Evolutionary conservation across 1,139 yeast genomes (phyloP).

Genomic region (Protomyces pachydermus): DNA sequence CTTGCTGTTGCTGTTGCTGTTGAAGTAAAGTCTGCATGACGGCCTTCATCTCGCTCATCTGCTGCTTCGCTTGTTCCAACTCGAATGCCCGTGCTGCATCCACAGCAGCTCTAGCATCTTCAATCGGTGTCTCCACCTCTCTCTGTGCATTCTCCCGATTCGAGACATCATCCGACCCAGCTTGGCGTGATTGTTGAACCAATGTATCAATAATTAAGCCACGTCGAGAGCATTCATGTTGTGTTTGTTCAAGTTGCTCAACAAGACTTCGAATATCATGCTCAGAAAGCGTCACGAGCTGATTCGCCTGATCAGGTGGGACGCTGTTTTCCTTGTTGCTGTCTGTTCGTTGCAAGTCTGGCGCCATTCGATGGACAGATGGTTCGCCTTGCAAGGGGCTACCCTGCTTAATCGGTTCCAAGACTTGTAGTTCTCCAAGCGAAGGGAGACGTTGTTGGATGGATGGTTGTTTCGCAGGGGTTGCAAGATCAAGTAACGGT

Average conservation of each 20-base stretch:
- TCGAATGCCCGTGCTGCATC: neutral
- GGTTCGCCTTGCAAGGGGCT: neutral
- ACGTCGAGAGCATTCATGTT: slow-evolving; percentile 18
- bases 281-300: neutral
- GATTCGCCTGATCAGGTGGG: neutral
- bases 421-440: neutral
- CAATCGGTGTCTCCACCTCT: neutral
- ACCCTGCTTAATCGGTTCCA: neutral
- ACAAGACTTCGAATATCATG: neutral
- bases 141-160: neutral
- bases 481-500: neutral
- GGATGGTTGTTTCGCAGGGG: neutral
- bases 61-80: neutral
- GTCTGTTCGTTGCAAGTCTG: neutral
- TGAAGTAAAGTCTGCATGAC: neutral
- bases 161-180: neutral
- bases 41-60: neutral
- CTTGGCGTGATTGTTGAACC: neutral
- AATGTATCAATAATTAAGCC: slow-evolving; percentile 14
- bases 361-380: neutral
- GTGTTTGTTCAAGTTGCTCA: neutral
- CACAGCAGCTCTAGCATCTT: neutral
- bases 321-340: neutral
- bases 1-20: neutral
- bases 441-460: neutral